A percentile compares a stretch with the other conserved stretches of the same genome.
phyloP scores from a whole-genome alignment of 345 rosid genomes.

The Citrus sp. region DNA sequence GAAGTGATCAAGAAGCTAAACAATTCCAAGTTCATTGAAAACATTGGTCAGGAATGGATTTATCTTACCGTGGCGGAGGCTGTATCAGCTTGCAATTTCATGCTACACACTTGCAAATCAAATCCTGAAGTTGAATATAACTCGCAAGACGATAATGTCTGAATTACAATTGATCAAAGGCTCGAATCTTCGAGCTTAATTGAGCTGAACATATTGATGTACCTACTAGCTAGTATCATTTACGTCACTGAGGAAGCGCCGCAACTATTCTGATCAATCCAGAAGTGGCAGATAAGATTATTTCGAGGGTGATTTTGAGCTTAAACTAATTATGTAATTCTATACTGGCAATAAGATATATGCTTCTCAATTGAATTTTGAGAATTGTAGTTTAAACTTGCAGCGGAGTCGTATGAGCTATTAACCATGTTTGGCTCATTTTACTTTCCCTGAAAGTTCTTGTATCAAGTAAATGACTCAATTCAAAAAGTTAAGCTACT shows the following conservation, averaged over 20 bases:
- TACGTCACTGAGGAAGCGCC: background rate
- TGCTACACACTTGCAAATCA: constrained; percentile 20
- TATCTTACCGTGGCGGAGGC: constrained; percentile 55
- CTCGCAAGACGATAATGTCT: constrained; percentile 22
- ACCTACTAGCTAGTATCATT: background rate
- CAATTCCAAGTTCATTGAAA: constrained; percentile 48
- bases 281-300: background rate
- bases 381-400: background rate
- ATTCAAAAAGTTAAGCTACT: background rate
- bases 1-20: constrained; percentile 74
- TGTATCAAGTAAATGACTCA: background rate
- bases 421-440: background rate
- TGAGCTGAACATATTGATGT: background rate
- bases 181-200: background rate
- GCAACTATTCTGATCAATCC: background rate
- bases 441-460: background rate
- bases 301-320: background rate
- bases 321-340: background rate
- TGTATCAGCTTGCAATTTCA: constrained; percentile 46
- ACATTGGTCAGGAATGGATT: constrained; percentile 53
- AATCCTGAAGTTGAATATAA: constrained; percentile 1
- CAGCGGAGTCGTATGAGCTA: background rate
- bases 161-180: background rate
- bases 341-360: background rate
- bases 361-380: background rate